Base-by-base conservation (phyloP, 495 filamentous ascomycete species). In the Umbilicaria muhlenbergii region DNA sequence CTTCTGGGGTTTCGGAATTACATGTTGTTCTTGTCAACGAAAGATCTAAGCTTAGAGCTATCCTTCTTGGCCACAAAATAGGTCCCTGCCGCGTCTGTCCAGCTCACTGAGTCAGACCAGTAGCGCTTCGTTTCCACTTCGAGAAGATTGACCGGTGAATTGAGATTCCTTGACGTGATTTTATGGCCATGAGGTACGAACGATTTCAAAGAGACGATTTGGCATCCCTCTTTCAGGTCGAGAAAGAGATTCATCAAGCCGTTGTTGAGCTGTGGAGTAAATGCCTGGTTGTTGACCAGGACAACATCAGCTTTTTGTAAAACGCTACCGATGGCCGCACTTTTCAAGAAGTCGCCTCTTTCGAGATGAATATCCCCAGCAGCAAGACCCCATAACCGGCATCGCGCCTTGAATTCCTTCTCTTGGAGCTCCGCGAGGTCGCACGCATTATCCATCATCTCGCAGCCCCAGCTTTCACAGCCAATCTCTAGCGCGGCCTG, bases 281-380 rank as follows among this genome's bases (percentile, higher is more conserved):
- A 98, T 16, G 83, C 91, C 62, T 96, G 84, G 61, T 96, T 98
- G 66, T 98, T 98, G 49, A 96, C 88, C 28, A 98, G 70, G 17
- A 98, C 73, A 19, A 95, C 86, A 58, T 98, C 91, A 2, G 89
- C 87, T 38, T 78, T 73, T 56, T 82, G 79, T 21, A 98, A 64
- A 19, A 81, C 73, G 32, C 73, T 69, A 38, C 78, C 64, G 18
- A 94, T 85, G 42, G 66, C 71, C 17, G 76, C 58, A 52, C 81
- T 82, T 51, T 75, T 73, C 24, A 89, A 71, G 55, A 98, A 94
- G 51, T 94, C 85, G 32, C 88, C 91, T 11, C 72, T 70, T 47
- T 89, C 75, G 3, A 98, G 75, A 40, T 77, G 69, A n/a, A 89
- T 83, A 33, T 73, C 67, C 36, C 92, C 92, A 10, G 77, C 73